Evolutionary conservation across 148 eudicot species (phyloP), one percentile per base, ranked within the genome.

Genomic region (Chenopodium berlandieri): DNA sequence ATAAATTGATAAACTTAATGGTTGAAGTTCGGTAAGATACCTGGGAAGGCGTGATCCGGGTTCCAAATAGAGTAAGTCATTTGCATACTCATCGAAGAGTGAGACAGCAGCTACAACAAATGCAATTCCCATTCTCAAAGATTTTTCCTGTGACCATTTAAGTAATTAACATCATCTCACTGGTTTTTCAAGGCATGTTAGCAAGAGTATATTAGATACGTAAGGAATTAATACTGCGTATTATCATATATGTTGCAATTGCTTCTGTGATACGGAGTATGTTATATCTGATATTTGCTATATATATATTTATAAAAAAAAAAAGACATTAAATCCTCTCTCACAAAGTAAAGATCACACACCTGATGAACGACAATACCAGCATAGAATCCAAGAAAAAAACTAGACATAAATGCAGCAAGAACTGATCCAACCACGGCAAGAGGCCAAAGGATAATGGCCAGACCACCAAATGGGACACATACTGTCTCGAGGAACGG

Each of bases 381-480:
- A 66, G 90, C 89, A 71, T 93, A 93, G 58, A 92, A 81, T 23
- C 89, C 97, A 22, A 95, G 94, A 77, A 86, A 84, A 81, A 92
- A 95, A 84, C 98, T 93, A 40, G 93, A 87, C 12, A 92, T 17
- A 40, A 90, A 95, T 52, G 98, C 79, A 75, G 92, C 90, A 52
- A 93, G 71, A 17, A 93, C 87, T 16, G 93, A 87, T 46, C 90
- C 97, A 20, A 87, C 73, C 7, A 93, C 98, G 40, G 94, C 98
- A 37, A 93, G 83, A 75, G 97, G 97, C 97, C 98, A 95, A 3
- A 95, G 85, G 23, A 93, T 71, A 76, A 93, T 93, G 25, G 96
- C 94, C 54, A 95, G 91, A 71, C 92, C 98, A 44, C 97, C 98
- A 89, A 95, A 95, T 0, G 98, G 98, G 65, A 93, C 97, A 68